phyloP scores from a whole-genome alignment of 2,329 filamentous ascomycete species.

The Thelonectria olida region DNA sequence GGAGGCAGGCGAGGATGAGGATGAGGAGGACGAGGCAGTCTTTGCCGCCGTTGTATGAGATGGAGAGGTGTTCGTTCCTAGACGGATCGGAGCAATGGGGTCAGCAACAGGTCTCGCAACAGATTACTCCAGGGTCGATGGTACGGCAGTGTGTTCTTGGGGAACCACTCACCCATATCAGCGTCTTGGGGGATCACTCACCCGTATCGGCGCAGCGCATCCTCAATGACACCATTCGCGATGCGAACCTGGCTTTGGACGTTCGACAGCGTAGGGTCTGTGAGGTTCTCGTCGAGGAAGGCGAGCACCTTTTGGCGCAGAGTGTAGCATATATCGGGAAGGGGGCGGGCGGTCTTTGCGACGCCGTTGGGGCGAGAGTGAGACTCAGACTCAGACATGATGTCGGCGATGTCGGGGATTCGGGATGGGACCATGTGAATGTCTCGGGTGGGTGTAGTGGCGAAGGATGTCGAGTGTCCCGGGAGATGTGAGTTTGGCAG shows the following conservation, averaged over 20 bases:
- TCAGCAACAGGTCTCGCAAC: neutral
- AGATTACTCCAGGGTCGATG: neutral
- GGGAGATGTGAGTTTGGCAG: no score
- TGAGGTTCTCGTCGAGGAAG: constrained; percentile 71
- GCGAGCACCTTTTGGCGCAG: constrained; percentile 68
- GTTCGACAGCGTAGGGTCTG: constrained; percentile 64
- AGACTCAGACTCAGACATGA: constrained; percentile 10
- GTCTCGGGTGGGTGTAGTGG: neutral
- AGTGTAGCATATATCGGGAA: constrained; percentile 57
- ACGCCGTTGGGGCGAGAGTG: constrained; percentile 18
- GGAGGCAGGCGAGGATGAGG: constrained; percentile 77
- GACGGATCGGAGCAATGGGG: neutral
- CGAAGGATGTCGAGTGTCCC: neutral
- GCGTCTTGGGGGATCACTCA: constrained; percentile 47
- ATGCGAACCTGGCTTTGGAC: constrained; percentile 80
- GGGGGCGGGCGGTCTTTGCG: constrained; percentile 29
- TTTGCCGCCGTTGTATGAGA: constrained; percentile 98
- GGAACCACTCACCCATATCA: constrained; percentile 7
- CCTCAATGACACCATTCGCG: constrained; percentile 77
- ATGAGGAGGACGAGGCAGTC: constrained; percentile 94
- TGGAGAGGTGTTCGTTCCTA: constrained; percentile 80
- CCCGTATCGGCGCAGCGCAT: constrained; percentile 80
- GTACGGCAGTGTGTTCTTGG: constrained; percentile 8
- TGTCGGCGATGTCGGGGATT: constrained; percentile 1
- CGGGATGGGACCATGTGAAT: neutral